These are phyloP conservation scores for Porphyrellus cyaneotinctus DNA, from an alignment of 768 basidiomycete genomes.

Conservation along the genomic window DNA sequence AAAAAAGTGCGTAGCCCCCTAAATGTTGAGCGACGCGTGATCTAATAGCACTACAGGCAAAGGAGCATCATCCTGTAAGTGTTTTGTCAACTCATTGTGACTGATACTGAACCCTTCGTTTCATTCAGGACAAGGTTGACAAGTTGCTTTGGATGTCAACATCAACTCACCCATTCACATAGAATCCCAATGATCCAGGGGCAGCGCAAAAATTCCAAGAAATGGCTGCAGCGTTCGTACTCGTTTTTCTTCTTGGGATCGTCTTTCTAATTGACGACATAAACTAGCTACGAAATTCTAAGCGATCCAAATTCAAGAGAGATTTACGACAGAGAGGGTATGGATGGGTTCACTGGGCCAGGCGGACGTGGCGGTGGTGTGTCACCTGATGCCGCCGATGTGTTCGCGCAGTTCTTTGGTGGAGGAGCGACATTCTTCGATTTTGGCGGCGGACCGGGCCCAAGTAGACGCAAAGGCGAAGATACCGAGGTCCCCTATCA, in stretches of 20 bases:
- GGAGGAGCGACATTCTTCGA: conserved; percentile 58
- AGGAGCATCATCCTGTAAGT: conserved; percentile 81
- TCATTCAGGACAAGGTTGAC: conserved; percentile 62
- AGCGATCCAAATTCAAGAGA: conserved; percentile 65
- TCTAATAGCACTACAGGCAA: conserved; percentile 53
- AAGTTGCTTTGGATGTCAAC: background rate
- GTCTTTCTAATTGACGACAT: conserved; percentile 9
- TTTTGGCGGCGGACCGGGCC: conserved; percentile 52
- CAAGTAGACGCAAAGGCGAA: conserved; percentile 55
- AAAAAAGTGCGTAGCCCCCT: conserved; percentile 61
- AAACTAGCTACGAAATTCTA: conserved; percentile 73
- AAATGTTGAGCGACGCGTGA: background rate
- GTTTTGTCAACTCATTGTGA: background rate
- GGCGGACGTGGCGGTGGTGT: conserved; percentile 45
- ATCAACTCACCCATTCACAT: background rate
- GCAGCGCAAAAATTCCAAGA: conserved; percentile 85
- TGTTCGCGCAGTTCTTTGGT: conserved; percentile 74
- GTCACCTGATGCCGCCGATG: conserved; percentile 50
- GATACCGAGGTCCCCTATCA: conserved; percentile 76
- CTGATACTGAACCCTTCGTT: background rate
- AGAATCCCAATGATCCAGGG: conserved; percentile 88
- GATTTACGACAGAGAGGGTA: conserved; percentile 69
- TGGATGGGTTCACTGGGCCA: conserved; percentile 58
- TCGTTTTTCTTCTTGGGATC: background rate
- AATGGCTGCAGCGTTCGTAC: conserved; percentile 77